Base-by-base conservation (phyloP, 495 filamentous ascomycete genomes). In the Hypomontagnella monticulosa region DNA sequence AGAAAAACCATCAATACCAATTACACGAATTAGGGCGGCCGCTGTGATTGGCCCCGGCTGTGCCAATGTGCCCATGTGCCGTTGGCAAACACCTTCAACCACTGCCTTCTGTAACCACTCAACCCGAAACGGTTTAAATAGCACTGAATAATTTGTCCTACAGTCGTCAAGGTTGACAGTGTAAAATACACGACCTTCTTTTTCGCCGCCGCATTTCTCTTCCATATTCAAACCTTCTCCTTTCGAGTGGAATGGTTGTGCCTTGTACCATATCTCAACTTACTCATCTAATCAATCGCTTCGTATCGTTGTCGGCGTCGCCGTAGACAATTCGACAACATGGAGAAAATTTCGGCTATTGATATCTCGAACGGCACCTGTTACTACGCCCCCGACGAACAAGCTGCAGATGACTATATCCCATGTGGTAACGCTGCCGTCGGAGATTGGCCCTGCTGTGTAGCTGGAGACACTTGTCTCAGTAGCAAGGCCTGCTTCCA, bases 311-410 rank as follows among this genome's bases (percentile, higher is more conserved):
- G 9, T 44, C 11, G 20, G 33, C 38, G 3, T 48, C 47, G 48
- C 16, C 11, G 14, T 48, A 38, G 12, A 41, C 53, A 47, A 23
- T 40, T 40, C 46, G 41, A 19, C 55, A 64, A 23, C 6, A 73
- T 73, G 71, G 51, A 30, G 0, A 6, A 14, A 12, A n/a, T 32
- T 4, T 47, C 37, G 14, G 34, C 43, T 20, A 20, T 50, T 0
- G 32, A 56, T 37, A 71, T 78, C 49, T 76, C 74, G 37, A 76
- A 78, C 23, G 78, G 78, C 32, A 74, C 72, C 37, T 80, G 78
- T 62, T 76, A 67, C 41, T 73, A 42, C 6, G 58, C 48, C n/a
- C 34, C 23, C 4, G 55, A 56, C 4, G 41, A 44, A 5, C 4
- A 43, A 14, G 10, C 63, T 1, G 38, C 54, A 2, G 6, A 49